Base-by-base conservation (phyloP, 2,329 filamentous ascomycete species). In the Aureobasidium mangrovei region DNA sequence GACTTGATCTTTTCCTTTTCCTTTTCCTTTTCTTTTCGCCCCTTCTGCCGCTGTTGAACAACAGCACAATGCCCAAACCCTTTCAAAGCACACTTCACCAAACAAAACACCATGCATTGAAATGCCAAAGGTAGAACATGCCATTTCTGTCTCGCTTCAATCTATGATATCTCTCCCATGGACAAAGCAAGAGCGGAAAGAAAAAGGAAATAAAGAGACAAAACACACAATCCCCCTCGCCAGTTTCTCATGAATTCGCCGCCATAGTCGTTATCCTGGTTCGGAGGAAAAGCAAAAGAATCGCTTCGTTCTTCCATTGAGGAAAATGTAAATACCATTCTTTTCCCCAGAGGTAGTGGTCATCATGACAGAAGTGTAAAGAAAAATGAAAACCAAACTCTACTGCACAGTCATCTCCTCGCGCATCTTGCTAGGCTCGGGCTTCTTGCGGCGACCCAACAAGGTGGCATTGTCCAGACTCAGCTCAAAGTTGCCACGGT, bases 381-480 rank as follows among this genome's bases (percentile, higher is more conserved):
- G 33, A 42, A 42, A 35, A 42, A 33, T 26, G 38, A 28, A 49
- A 26, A 27, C 18, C 26, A 12, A n/a, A 10, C 28, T 49, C n/a
- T 56, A 60, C 36, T 59, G 55, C 43, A 65, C 64, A 36, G 44
- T 54, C 4, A 74, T 63, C 57, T 74, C 64, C 57, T 75, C 68
- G 59, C 76, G 65, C 62, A 79, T 59, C 3, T 69, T 68, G 60
- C 75, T 78, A 0, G 69, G 69, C 12, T 60, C 58, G 7, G 59
- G 60, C 66, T 75, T 76, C 68, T 78, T 80, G 60, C 82, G 74
- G 62, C 91, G 82, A 32, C 91, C 91, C 4, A 98, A 75, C 49
- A 98, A 72, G 1, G 91, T 97, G 1, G 93, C 88, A 54, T 93
- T 93, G 60, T 95, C 89, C 36, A 98, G 74, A 65, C 83, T 96